Conservation (phyloP, 129 eudicot genomes). For the Flaveria linearis region DNA sequence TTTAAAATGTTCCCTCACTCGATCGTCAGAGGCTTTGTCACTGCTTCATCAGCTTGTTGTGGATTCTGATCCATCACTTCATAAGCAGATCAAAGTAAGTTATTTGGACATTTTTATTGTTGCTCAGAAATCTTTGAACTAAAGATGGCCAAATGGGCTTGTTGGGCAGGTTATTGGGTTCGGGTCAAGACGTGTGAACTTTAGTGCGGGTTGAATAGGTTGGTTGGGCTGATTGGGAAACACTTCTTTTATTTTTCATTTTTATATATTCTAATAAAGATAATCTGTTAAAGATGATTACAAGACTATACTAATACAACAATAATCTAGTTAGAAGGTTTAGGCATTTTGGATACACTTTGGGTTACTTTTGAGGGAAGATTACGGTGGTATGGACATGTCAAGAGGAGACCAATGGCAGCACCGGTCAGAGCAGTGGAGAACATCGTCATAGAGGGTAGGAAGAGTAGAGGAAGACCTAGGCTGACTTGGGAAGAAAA, state of each 20-base stretch:
- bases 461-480: no score
- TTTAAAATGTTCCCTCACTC: constrained; percentile 39
- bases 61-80: constrained; percentile 75
- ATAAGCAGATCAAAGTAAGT: constrained; percentile 81
- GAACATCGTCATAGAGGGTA: no score
- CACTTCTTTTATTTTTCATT: not conserved
- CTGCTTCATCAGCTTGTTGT: constrained; percentile 77
- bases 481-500: no score
- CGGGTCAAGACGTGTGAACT: not conserved
- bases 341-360: constrained; percentile 7
- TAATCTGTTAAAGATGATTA: constrained; percentile 3
- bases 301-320: constrained; percentile 7
- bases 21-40: constrained; percentile 59
- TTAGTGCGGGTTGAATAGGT: not conserved
- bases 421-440: no score
- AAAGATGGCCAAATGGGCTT: constrained; percentile 9
- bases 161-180: not conserved
- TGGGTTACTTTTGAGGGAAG: constrained; percentile 1
- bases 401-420: no score
- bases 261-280: not conserved
- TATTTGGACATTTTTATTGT: constrained; percentile 10
- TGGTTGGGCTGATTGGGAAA: not conserved
- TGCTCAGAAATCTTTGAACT: constrained; percentile 15
- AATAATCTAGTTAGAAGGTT: constrained; percentile 6
- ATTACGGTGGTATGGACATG: no score